Base-by-base conservation (phyloP, 2,329 filamentous ascomycete genomes). In the Colletotrichum chrysophilum region DNA sequence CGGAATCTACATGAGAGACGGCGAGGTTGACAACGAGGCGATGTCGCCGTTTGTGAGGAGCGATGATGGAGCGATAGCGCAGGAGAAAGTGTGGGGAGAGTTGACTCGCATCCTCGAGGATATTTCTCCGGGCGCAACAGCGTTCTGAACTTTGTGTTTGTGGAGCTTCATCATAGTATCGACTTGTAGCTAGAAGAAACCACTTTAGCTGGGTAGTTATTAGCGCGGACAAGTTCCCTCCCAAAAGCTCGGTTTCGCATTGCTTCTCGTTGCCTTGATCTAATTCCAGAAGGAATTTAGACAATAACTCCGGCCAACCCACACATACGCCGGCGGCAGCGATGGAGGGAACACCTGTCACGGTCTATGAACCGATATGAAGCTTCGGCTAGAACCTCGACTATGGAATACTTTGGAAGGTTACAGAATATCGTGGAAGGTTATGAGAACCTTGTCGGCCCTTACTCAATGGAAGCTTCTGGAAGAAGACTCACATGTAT, bases 251-350 rank as follows among this genome's bases (percentile, higher is more conserved):
- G 43, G n/a, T 21, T 21, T 48, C 43, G 18, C 43, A 7, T 13
- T 7, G 43, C 3, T 21, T 48, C 43, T 21, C 43, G 0, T 48
- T 21, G 18, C 3, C 43, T n/a, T 48, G 10, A 0, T 48, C 18
- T 21, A 0, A n/a, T 21, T 10, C 3, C 16, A n/a, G 5, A 10
- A 48, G 10, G 18, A 3, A 21, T 1, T 48, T 21, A 3, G 10
- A 48, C 18, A 2, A 48, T 48, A 12, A 48, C 9, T 48, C 1
- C 18, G 8, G 18, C 38, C 38, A 48, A 48, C 9, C 18, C 1
- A 48, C 10, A 4, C 3, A 1, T 2, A 48, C 5, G 18, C 38
- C 43, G 43, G 9, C 18, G 18, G 5, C 1, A 21, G 9, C 18
- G 38, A n/a, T 2, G 3, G 9, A 48, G 38, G 38, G 36, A n/a